Base-by-base conservation (phyloP, 1,284 basidiomycete species). In the Tilletia indica region DNA sequence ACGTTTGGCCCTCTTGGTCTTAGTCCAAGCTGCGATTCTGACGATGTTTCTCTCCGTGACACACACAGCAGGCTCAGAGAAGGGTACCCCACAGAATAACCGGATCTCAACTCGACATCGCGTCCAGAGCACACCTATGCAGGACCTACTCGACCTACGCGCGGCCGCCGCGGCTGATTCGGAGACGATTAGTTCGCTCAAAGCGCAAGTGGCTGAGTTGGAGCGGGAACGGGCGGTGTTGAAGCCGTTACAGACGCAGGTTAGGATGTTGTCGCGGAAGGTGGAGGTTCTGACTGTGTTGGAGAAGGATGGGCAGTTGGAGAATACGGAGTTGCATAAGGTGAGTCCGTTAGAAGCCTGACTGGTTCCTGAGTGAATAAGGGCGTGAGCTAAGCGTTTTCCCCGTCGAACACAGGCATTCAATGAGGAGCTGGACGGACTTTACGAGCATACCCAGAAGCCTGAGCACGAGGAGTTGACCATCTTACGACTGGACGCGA, bases 291-390 rank as follows among this genome's bases (percentile, higher is more conserved):
- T 83, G 25, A 74, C 75, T 12, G 77, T 77, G 36, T 73, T 83
- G 36, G 82, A 84, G 71, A 70, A 76, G 34, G 82, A 83, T 66
- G 80, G 77, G 2, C 76, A 81, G 2, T 66, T 82, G 48, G 83
- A 84, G 70, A 82, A 84, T 68, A 79, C 82, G 16, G 81, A 80
- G 73, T 72, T 83, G n/a, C 80, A 83, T 73, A 76, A 78, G 66
- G 74, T 76, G 49, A 58, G 56, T 58, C 64, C 67, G 11, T n/a
- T 21, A 19, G n/a, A 19, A 12, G 34, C 47, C 45, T 70, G n/a
- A 34, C 47, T 31, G 14, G 3, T 70, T 3, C 31, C n/a, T 6
- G 19, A 19, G n/a, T 54, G 12, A 25, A 54, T 54, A 2, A 25
- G 51, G 51, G 31, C n/a, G 21, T 16, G 31, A 31, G 19, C 6